Evolutionary conservation across 805 yeast genomes (phyloP), one percentile per base, ranked within the genome.

Genomic region (Candida vaughaniae): DNA sequence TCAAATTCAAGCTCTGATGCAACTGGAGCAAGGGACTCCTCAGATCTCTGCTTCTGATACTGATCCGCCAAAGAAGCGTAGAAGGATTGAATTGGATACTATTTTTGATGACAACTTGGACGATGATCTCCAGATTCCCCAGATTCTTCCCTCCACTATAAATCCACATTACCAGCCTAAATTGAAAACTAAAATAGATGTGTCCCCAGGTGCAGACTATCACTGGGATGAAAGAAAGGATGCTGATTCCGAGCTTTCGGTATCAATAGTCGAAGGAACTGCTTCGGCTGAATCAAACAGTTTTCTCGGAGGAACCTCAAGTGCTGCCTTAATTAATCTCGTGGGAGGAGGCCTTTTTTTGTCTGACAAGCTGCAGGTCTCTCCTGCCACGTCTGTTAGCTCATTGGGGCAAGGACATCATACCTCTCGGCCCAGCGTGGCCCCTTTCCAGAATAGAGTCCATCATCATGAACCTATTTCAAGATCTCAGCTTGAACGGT

Each of bases 291-390:
- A 38, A 11, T 22, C 39, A 8, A 41, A 41, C 20, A 33, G 43
- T 14, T 44, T 38, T 15, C 31, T 44, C 29, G 48, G 48, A 2
- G 35, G 35, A 6, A 33, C 46, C 3, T 41, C 46, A 1, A 35
- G 41, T 41, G 45, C 45, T 18, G 45, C 45, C 8, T 29, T 41
- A 17, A 30, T 41, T 18, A 43, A 34, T 22, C 16, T 46, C 5
- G 43, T 43, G 10, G 47, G 49, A 11, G 49, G 47, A 10, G 49
- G 49, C 1, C 36, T 38, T 28, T 46, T 43, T 23, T 25, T 43
- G 3, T 36, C 38, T 17, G 42, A 41, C 5, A n/a, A 12, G 10
- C 27, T 12, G 4, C 5, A 14, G 7, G 9, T n/a, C 6, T 28
- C 40, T 3, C 15, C 41, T 2, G 35, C 36, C 3, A 22, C 22